Base-by-base conservation (phyloP, 2,329 filamentous ascomycete species). In the Fusarium abutilonis region DNA sequence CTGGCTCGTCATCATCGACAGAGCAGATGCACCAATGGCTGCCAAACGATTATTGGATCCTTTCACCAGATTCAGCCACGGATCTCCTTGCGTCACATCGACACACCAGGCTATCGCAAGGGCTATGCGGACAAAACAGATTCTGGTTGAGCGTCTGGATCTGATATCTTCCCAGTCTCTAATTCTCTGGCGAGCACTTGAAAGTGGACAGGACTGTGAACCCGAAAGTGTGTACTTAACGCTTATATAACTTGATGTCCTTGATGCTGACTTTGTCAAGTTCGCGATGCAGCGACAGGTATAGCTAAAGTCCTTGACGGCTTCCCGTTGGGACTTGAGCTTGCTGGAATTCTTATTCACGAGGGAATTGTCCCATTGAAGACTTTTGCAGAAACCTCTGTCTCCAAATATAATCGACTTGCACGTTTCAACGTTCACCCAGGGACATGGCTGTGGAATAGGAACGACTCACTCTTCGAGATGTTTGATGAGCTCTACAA, bases 311-410 rank as follows among this genome's bases (percentile, higher is more conserved):
- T 51, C 3, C n/a, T 55, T 3, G 17, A 19, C 5, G 45, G 46
- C 1, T 55, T 51, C 2, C 52, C 52, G 9, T 9, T 55, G 3
- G 52, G 17, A 6, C 15, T 55, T 1, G 52, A 55, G 3, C 21
- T 51, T 2, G 39, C 26, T 0, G 52, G 38, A 3, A 36, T 26
- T 6, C 36, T 43, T 1, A n/a, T 36, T 1, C 36, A 38, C 5
- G 29, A 13, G 1, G 32, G 38, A 11, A 48, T 53, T 2, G 6
- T n/a, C 1, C 1, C 21, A 4, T 10, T 48, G 3, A 2, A 26
- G 4, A 6, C 26, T 2, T 47, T 38, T 1, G 6, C 29, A 4
- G n/a, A 35, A 2, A 11, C 1, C 1, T 52, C 34, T 14, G 23
- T 9, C 3, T 14, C 3, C 1, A 10, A 41, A 8, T 52, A 52